These are phyloP conservation scores for Sphaerulina musiva DNA, from an alignment of 2,329 filamentous ascomycete genomes.

Conservation along the genomic window DNA sequence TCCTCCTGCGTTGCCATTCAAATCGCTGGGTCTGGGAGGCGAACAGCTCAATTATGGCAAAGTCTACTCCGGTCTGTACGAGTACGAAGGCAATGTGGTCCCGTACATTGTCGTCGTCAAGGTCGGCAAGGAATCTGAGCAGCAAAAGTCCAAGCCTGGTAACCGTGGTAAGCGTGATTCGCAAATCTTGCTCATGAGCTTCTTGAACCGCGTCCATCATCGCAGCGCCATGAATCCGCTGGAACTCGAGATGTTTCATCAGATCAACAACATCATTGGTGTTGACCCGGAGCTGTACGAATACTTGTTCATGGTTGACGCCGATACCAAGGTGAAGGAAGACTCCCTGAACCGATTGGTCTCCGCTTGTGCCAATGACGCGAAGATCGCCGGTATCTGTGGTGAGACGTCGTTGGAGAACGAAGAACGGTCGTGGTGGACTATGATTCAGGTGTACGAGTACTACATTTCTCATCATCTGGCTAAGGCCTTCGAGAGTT, in stretches of 20 bases:
- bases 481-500: constrained; percentile 92
- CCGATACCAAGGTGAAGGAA: constrained; percentile 87
- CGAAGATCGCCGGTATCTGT: constrained; percentile 94
- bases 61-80: constrained; percentile 95
- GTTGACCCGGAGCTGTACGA: constrained; percentile 97
- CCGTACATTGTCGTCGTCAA: constrained; percentile 95
- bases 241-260: constrained; percentile 96
- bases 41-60: constrained; percentile 98
- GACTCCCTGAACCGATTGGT: constrained; percentile 90
- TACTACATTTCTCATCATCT: constrained; percentile 99
- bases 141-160: constrained; percentile 82
- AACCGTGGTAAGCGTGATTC: constrained; percentile 99
- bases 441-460: constrained; percentile 99
- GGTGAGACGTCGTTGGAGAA: constrained; percentile 96
- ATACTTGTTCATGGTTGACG: constrained; percentile 94
- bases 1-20: constrained; percentile 87
- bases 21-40: constrained; percentile 78
- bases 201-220: constrained; percentile 96
- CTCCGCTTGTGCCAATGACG: constrained; percentile 84
- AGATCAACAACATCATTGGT: constrained; percentile 98
- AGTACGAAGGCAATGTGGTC: constrained; percentile 95
- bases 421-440: constrained; percentile 93
- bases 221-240: constrained; percentile 89
- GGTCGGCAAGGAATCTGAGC: constrained; percentile 93
- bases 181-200: constrained; percentile 91